A percentile compares a stretch with the other conserved stretches of the same genome.
These are phyloP conservation scores for Anisodus acutangulus DNA, from an alignment of 257 asterid species.

Conservation along the genomic window DNA sequence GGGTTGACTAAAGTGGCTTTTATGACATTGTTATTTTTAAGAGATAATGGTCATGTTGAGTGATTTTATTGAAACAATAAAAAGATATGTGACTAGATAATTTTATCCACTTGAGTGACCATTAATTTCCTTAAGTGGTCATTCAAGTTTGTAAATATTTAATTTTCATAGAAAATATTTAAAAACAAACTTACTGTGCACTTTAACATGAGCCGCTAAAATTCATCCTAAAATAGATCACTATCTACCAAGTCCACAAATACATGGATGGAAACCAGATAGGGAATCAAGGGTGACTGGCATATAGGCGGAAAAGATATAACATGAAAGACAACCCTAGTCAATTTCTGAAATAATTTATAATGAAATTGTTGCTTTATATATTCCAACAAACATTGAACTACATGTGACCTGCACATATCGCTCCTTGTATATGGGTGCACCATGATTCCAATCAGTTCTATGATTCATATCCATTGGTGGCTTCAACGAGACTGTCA, in stretches of 20 bases:
- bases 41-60: not conserved
- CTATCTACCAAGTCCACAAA: constrained; percentile 1
- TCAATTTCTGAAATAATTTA: not conserved
- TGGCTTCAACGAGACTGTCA: no score
- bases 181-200: not conserved
- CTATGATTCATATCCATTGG: no score
- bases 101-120: not conserved
- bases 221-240: not conserved
- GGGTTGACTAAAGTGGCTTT: not conserved
- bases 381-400: no score
- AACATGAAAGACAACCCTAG: not conserved
- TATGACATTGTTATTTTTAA: not conserved
- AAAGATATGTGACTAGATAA: not conserved
- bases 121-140: not conserved
- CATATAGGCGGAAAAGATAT: not conserved
- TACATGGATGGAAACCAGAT: constrained; percentile 19
- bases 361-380: not conserved
- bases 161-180: not conserved
- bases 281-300: not conserved
- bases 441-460: no score
- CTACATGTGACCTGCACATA: no score
- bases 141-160: not conserved
- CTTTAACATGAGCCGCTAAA: not conserved
- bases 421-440: no score
- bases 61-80: not conserved